Conservation (phyloP, 1,139 yeast species). For the Debaryomycetaceae sp. region DNA sequence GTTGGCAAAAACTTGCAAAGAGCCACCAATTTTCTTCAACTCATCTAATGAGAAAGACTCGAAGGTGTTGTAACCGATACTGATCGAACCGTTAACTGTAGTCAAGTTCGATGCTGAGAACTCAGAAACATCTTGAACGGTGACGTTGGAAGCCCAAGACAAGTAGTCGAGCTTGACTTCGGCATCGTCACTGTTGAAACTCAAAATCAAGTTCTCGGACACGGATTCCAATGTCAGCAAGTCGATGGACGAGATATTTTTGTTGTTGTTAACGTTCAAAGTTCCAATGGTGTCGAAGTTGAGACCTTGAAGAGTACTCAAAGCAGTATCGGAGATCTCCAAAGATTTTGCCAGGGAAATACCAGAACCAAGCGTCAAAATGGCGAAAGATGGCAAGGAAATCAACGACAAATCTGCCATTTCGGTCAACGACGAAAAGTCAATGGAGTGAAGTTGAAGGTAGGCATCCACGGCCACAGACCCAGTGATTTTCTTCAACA, state of each 20-base stretch:
- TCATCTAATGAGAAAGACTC: constrained; percentile 27
- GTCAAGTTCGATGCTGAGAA: constrained; percentile 34
- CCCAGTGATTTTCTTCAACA: constrained; percentile 34
- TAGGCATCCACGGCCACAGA: constrained; percentile 34
- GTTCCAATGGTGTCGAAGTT: constrained; percentile 29
- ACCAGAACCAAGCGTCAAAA: constrained; percentile 37
- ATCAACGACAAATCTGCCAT: constrained; percentile 33
- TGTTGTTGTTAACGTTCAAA: constrained; percentile 45
- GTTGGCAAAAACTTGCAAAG: constrained; percentile 43
- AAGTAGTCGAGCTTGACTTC: constrained; percentile 35
- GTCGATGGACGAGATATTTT: constrained; percentile 37
- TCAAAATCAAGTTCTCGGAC: constrained; percentile 34
- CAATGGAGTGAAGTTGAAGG: constrained; percentile 41
- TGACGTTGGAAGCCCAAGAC: constrained; percentile 43
- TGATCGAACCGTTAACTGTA: constrained; percentile 41
- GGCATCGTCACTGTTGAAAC: constrained; percentile 45
- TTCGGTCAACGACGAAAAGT: constrained; percentile 31
- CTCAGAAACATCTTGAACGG: constrained; percentile 39
- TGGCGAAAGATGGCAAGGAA: constrained; percentile 44
- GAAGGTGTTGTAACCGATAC: constrained; percentile 41
- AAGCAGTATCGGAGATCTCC: constrained; percentile 44
- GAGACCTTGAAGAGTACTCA: constrained; percentile 36
- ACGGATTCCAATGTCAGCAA: constrained; percentile 35
- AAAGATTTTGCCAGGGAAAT: constrained; percentile 32
- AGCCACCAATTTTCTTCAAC: constrained; percentile 37